Base-by-base conservation (phyloP, 1,284 basidiomycete genomes). In the Austropuccinia psidii region DNA sequence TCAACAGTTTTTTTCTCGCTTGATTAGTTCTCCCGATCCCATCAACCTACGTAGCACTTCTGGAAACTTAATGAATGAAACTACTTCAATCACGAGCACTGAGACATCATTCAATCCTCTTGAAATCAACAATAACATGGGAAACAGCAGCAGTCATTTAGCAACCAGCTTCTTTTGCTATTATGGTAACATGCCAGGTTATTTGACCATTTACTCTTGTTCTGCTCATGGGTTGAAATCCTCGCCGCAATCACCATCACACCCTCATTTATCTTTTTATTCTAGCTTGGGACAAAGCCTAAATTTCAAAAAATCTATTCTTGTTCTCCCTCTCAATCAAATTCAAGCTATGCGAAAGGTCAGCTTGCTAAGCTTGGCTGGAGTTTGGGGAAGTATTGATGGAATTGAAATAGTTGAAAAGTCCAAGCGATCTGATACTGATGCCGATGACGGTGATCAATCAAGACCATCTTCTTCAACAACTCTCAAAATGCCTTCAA, bases 341-440 rank as follows among this genome's bases (percentile, higher is more conserved):
- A 73, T 73, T 21, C 47, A 62, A n/a, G 57, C 33, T 15, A 73
- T 73, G 43, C 31, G 58, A 24, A 73, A 73, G 43, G 43, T 61
- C 17, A 62, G 45, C 37, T 49, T 58, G 33, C 15, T 73, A 15
- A 58, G 58, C 13, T 39, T 73, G 31, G 57, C 69, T 31, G 69
- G 69, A 29, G 43, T 73, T 4, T 73, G 57, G 57, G 69, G 69
- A 52, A 45, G 57, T 8, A 73, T 73, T n/a, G 69, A 73, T 43
- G 69, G 69, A 52, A 62, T 73, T 17, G 58, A 73, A 31, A 17
- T 73, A 21, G 39, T 37, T 17, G 64, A 66, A 35, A 39, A 35
- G 49, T 15, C 15, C n/a, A 29, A 35, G n/a, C 35, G 39, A 0
- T 7, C 35, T 31, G 13, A 13, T 50, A 49, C 39, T 33, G 64